Evolutionary conservation across 768 basidiomycete species (phyloP).

Genomic region (Podaxis sp.): DNA sequence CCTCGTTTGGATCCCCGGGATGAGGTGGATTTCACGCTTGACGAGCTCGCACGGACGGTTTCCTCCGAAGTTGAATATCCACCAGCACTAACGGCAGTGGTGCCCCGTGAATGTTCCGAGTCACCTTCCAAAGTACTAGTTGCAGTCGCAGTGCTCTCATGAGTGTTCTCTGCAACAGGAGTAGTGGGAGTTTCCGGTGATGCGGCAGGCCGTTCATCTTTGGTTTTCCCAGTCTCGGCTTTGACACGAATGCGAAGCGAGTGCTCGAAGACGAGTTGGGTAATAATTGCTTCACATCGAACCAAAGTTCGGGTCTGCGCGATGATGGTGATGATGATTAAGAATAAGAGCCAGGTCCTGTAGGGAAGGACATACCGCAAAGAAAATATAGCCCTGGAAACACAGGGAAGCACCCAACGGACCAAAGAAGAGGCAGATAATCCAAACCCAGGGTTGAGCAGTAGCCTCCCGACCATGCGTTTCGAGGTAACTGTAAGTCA

Average conservation of each 20-base stretch:
- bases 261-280: constrained; percentile 39
- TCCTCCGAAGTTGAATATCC: background rate
- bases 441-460: constrained; percentile 67
- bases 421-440: constrained; percentile 44
- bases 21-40: constrained; percentile 7
- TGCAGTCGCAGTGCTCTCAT: background rate
- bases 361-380: constrained; percentile 29
- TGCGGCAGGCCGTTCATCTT: constrained; percentile 6
- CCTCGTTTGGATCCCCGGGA: constrained; percentile 1
- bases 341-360: background rate
- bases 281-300: constrained; percentile 42
- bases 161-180: background rate
- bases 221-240: constrained; percentile 25
- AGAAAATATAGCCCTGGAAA: constrained; percentile 53
- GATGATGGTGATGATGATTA: constrained; percentile 24
- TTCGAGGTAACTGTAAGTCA: constrained; percentile 47
- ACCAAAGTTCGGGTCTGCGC: constrained; percentile 44
- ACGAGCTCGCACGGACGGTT: constrained; percentile 1
- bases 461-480: constrained; percentile 38
- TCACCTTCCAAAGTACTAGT: background rate
- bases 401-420: constrained; percentile 37
- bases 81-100: background rate
- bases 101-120: constrained; percentile 3
- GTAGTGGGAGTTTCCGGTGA: constrained; percentile 15
- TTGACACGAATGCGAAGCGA: constrained; percentile 59